Evolutionary conservation across 768 basidiomycete genomes (phyloP).

Genomic region (Kwoniella sp.): DNA sequence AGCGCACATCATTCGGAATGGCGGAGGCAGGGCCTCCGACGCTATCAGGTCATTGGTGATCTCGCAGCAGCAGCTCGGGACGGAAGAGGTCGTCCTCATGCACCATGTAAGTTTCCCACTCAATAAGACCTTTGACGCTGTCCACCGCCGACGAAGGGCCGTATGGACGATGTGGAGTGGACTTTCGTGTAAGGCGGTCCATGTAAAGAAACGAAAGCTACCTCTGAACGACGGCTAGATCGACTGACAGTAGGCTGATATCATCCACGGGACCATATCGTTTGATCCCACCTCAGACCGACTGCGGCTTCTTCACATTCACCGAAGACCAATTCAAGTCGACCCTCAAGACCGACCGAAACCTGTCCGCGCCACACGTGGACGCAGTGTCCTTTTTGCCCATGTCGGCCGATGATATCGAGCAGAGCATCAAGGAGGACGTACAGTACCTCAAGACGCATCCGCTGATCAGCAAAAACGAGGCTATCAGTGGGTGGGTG

Average conservation of each 20-base stretch:
- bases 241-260: too few species aligned
- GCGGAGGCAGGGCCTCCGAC: slow-evolving; percentile 11
- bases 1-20: slow-evolving; percentile 14
- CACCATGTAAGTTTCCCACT: slow-evolving; percentile 22
- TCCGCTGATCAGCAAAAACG: slow-evolving; percentile 11
- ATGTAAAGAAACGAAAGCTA: too few species aligned
- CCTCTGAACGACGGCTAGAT: too few species aligned
- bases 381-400: slow-evolving; percentile 17
- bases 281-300: background rate
- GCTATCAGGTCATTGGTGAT: slow-evolving; percentile 15
- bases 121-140: too few species aligned
- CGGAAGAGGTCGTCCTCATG: slow-evolving; percentile 15
- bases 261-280: too few species aligned
- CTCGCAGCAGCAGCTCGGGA: slow-evolving; percentile 17
- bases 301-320: slow-evolving; percentile 18
- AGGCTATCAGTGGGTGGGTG: slow-evolving; percentile 12
- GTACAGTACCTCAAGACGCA: slow-evolving; percentile 8
- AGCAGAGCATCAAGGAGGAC: slow-evolving; percentile 11
- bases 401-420: slow-evolving; percentile 15
- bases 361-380: slow-evolving; percentile 5
- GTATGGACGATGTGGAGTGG: too few species aligned
- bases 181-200: too few species aligned
- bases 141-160: too few species aligned
- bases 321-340: slow-evolving; percentile 6
- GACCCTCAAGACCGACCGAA: slow-evolving; percentile 3